phyloP scores from a whole-genome alignment of 257 asterid species.

The Plectranthus barbatus region DNA sequence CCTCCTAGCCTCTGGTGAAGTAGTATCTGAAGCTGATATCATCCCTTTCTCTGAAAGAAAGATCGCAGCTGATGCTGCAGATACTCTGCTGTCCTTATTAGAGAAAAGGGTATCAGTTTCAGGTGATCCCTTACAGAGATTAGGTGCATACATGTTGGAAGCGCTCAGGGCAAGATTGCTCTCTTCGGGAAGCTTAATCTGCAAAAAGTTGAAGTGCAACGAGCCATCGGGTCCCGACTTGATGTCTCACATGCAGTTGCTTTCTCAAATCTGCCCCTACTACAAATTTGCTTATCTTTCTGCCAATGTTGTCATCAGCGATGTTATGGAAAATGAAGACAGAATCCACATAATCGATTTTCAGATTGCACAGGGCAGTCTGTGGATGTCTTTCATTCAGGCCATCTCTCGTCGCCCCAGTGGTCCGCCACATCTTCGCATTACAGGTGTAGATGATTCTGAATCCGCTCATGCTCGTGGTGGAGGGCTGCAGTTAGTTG shows the following conservation, averaged over 20 bases:
- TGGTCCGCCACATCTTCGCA: slow-evolving; percentile 34
- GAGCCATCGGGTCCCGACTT: slow-evolving; percentile 69
- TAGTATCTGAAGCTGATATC: slow-evolving; percentile 43
- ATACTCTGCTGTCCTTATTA: slow-evolving; percentile 43
- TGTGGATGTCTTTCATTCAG: slow-evolving; percentile 49
- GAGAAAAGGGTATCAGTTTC: slow-evolving; percentile 64
- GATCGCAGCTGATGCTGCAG: slow-evolving; percentile 37
- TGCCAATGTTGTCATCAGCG: slow-evolving; percentile 47
- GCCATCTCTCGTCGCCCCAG: slow-evolving; percentile 27
- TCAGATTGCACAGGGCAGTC: slow-evolving; percentile 87
- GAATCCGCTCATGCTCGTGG: slow-evolving; percentile 67
- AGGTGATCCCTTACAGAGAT: slow-evolving; percentile 75
- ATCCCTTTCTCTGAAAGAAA: slow-evolving; percentile 18
- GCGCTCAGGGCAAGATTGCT: slow-evolving; percentile 65
- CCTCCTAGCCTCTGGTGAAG: slow-evolving; percentile 61
- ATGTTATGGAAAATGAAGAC: slow-evolving; percentile 57
- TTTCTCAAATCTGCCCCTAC: slow-evolving; percentile 64
- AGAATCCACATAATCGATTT: slow-evolving; percentile 74
- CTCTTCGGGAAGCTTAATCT: slow-evolving; percentile 73
- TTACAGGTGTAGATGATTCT: slow-evolving; percentile 37
- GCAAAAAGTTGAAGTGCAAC: slow-evolving; percentile 64
- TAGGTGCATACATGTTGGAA: slow-evolving; percentile 81
- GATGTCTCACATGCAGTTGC: slow-evolving; percentile 70
- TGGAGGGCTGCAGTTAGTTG: slow-evolving; percentile 71
- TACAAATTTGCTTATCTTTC: slow-evolving; percentile 72